Evolutionary conservation across 1,139 yeast genomes (phyloP).

Genomic region (Pneumocystis oryctolagi): DNA sequence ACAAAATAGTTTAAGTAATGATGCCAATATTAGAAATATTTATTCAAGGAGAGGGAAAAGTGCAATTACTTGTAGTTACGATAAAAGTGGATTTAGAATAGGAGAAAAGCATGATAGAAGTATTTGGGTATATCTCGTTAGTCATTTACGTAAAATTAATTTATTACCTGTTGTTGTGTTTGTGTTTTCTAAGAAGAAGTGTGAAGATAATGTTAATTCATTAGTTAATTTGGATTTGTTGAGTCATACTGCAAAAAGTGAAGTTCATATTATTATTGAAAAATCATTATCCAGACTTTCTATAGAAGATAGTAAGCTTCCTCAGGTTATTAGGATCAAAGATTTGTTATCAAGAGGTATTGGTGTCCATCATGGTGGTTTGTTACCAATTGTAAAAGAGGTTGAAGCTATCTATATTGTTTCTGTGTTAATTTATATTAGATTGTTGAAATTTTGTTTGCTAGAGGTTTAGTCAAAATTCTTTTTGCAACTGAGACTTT

Average conservation of each 20-base stretch:
- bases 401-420: not conserved
- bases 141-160: constrained; percentile 47
- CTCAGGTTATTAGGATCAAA: constrained; percentile 71
- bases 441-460: constrained; percentile 80
- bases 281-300: constrained; percentile 75
- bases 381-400: constrained; percentile 87
- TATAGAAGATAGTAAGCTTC: constrained; percentile 82
- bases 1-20: constrained; percentile 19
- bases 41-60: constrained; percentile 21
- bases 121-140: constrained; percentile 67
- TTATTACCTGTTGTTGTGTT: constrained; percentile 82
- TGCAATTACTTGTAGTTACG: constrained; percentile 18
- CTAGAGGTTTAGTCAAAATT: constrained; percentile 72
- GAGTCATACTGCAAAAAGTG: constrained; percentile 69
- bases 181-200: constrained; percentile 82
- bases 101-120: constrained; percentile 24
- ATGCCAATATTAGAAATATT: constrained; percentile 23
- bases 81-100: constrained; percentile 36
- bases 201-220: constrained; percentile 83
- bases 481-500: constrained; percentile 95
- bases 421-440: not conserved
- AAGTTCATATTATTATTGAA: constrained; percentile 83
- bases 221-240: constrained; percentile 61
- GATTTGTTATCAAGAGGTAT: constrained; percentile 80
- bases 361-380: constrained; percentile 95